A percentile compares a stretch with the other conserved stretches of the same genome.
Conservation (phyloP, 2,329 filamentous ascomycete genomes). For the Verticillium nonalfalfae region DNA sequence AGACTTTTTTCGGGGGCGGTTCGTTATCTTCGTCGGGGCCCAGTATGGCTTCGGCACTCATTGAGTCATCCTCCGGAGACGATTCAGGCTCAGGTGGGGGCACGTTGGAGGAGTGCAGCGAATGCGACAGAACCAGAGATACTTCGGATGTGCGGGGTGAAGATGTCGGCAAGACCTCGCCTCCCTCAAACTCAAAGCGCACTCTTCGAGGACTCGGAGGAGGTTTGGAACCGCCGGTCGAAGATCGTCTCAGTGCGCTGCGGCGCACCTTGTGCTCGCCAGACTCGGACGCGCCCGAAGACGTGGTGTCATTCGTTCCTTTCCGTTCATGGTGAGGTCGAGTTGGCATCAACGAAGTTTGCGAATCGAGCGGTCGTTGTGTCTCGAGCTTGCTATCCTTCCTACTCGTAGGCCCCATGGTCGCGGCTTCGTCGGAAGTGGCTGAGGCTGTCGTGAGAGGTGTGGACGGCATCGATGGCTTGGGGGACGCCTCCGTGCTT, state of each 20-base stretch:
- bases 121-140: conserved; percentile 19
- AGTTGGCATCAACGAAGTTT: conserved; percentile 11
- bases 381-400: background rate
- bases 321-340: conserved; percentile 30
- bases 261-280: conserved; percentile 43
- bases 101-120: conserved; percentile 16
- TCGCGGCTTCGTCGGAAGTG: conserved; percentile 3
- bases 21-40: conserved; percentile 30
- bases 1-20: conserved; percentile 44
- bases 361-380: conserved; percentile 1
- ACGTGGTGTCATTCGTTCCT: conserved; percentile 39
- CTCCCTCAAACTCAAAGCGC: conserved; percentile 54
- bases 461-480: conserved; percentile 12
- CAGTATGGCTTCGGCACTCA: conserved; percentile 23
- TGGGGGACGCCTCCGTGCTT: conserved; percentile 23
- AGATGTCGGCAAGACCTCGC: conserved; percentile 53
- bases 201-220: conserved; percentile 52
- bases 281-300: conserved; percentile 45
- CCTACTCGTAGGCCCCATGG: conserved; percentile 1
- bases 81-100: conserved; percentile 4
- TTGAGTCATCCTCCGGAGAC: conserved; percentile 14
- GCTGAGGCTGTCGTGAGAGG: conserved; percentile 9
- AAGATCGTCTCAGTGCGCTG: conserved; percentile 53
- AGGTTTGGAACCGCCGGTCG: conserved; percentile 37
- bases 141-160: conserved; percentile 39